Evolutionary conservation across 106 monocot species (phyloP), one percentile per base, ranked within the genome.

Genomic region (Dioscorea alata): DNA sequence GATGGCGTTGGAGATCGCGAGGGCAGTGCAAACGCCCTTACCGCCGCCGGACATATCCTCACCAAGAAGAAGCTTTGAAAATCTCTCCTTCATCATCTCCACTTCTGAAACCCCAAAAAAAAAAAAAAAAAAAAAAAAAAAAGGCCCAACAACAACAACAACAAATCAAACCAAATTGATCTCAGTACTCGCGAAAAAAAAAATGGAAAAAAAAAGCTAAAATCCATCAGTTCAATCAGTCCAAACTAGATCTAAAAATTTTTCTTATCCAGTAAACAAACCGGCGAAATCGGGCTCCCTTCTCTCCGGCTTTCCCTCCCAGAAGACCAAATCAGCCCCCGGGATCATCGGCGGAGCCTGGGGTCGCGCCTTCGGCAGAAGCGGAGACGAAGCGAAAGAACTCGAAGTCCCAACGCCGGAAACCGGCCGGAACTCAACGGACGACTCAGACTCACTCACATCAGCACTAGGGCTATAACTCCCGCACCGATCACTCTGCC

Each of bases 41-140:
- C 92, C 92, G 23, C 97, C 79, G 7, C 97, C 92, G 49, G 97
- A 97, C 97, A 92, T 97, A 72, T 97, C 97, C 65, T 92, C 97
- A 20, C 97, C 97, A 8, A 92, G 81, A 4, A 97, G 82, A 51
- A 97, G 85, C 76, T 97, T 97, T 0, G 97, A 84, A 42, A 97
- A 97, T 60, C 97, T 74, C 79, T 97, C 87, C 77, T 90, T 97
- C 97, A 97, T 97, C 92, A 92, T 83, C 76, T 92, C 97, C 67
- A 92, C 78, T 63, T 97, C 97, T 92, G 85, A 17, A 60, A 42
- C 10, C 42, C 42, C 2, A 0, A 6, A 0, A 42, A 42, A 42
- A 42, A 3, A 42, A 10, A 42, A 61, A 28, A 33, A 25, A 0
- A 6, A 0, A 42, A 42, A 42, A 42, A 3, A 42, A 10, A 42